Evolutionary conservation across 306 rosid genomes (phyloP).

Genomic region (Fagus crenata): DNA sequence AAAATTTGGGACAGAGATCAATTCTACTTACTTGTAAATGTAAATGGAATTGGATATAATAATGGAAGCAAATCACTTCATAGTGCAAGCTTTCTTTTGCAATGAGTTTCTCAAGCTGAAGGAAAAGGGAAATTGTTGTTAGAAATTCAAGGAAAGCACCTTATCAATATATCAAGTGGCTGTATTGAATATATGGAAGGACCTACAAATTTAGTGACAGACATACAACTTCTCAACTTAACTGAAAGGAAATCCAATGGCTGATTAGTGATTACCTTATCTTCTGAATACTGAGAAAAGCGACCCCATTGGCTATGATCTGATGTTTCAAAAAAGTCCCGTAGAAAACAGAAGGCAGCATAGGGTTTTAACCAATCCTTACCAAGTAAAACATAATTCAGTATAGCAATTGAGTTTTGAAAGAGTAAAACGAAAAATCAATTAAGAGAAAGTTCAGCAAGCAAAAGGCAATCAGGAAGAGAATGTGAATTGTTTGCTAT

Average conservation of each 20-base stretch:
- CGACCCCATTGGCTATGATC: slow-evolving; percentile 95
- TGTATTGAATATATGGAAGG: background rate
- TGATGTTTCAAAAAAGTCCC: slow-evolving; percentile 95
- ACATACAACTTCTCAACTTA: slow-evolving; percentile 11
- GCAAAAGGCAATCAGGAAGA: background rate
- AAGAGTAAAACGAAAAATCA: slow-evolving; percentile 2
- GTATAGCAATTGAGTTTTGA: slow-evolving; percentile 17
- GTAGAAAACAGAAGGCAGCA: slow-evolving; percentile 88
- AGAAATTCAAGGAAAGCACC: slow-evolving; percentile 8
- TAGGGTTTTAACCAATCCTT: slow-evolving; percentile 97
- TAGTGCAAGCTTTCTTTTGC: slow-evolving; percentile 79
- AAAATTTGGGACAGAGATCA: slow-evolving; percentile 19
- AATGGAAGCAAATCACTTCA: slow-evolving; percentile 78
- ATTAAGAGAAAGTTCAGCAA: slow-evolving; percentile 10
- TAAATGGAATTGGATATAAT: slow-evolving; percentile 87
- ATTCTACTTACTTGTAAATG: slow-evolving; percentile 69
- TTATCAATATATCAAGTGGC: background rate
- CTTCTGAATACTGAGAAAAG: slow-evolving; percentile 66
- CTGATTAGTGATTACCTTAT: slow-evolving; percentile 66
- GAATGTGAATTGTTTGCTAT: slow-evolving; percentile 10
- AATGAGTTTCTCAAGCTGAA: slow-evolving; percentile 86
- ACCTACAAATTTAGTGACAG: background rate
- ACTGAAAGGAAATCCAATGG: slow-evolving; percentile 8
- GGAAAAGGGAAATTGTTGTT: slow-evolving; percentile 27
- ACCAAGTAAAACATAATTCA: slow-evolving; percentile 37